Percentiles rank a stretch among this genome's conserved stretches.
Evolutionary conservation across 2,329 filamentous ascomycete species (phyloP).

Genomic region (Aspergillus novoparasiticus): DNA sequence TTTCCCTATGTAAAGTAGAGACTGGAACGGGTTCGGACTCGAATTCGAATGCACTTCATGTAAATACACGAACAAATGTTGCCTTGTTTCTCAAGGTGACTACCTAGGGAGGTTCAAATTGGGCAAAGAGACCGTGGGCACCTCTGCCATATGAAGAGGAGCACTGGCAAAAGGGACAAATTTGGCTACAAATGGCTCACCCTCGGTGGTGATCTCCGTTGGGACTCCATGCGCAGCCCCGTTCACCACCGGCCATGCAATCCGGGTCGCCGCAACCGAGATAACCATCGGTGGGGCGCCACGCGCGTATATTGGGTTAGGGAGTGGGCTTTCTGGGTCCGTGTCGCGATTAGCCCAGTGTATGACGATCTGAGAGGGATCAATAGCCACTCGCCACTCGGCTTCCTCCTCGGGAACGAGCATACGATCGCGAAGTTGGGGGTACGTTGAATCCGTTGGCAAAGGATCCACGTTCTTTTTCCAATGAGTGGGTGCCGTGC

Average conservation of each 20-base stretch:
- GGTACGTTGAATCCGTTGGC: background rate
- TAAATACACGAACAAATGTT: background rate
- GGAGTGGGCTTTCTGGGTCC: background rate
- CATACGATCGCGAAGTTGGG: constrained; percentile 3
- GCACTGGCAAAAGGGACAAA: constrained; percentile 52
- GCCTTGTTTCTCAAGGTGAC: background rate
- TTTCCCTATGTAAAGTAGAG: background rate
- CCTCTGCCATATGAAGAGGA: constrained; percentile 51
- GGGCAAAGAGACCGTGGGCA: constrained; percentile 30
- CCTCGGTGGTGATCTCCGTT: constrained; percentile 34
- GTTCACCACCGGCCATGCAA: constrained; percentile 39
- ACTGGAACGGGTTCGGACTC: background rate
- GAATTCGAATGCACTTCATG: background rate
- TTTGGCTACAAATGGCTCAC: constrained; percentile 37
- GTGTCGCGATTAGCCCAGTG: background rate
- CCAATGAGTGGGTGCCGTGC: background rate
- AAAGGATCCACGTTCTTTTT: constrained; percentile 1
- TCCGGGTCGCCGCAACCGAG: constrained; percentile 30
- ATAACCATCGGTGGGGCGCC: constrained; percentile 2
- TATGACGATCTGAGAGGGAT: background rate
- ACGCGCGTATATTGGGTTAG: constrained; percentile 4
- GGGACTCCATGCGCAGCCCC: constrained; percentile 38
- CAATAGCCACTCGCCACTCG: background rate
- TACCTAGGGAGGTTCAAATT: constrained; percentile 12
- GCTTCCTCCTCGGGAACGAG: background rate